These are phyloP conservation scores for Coriaria nepalensis DNA, from an alignment of 306 rosid species.

Conservation along the genomic window DNA sequence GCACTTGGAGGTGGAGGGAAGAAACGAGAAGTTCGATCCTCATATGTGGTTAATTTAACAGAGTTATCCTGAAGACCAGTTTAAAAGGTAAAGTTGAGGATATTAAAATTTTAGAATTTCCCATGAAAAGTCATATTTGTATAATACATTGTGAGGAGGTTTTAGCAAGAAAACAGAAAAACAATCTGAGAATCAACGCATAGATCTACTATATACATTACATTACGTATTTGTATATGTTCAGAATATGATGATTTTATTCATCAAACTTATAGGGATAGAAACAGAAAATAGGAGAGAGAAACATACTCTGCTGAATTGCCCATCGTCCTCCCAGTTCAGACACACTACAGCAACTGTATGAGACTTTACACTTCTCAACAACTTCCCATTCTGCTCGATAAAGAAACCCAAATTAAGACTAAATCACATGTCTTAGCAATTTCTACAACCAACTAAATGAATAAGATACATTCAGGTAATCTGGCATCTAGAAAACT, in stretches of 20 bases:
- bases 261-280: conserved; percentile 8
- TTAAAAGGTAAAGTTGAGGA: conserved; percentile 17
- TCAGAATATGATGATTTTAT: no score
- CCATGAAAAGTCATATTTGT: no score
- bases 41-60: conserved; percentile 45
- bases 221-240: no score
- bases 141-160: no score
- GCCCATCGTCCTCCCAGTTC: conserved; percentile 85
- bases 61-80: conserved; percentile 43
- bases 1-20: conserved; percentile 87
- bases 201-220: no score
- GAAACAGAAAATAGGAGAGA: conserved; percentile 11
- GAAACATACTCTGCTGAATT: conserved; percentile 35
- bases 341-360: conserved; percentile 57
- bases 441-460: no score
- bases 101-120: no score
- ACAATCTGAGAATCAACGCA: no score
- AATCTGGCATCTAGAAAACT: no score
- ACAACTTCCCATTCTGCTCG: conserved; percentile 67
- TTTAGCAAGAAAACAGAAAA: no score
- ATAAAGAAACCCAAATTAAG: conserved; percentile 17
- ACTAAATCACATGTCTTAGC: no score
- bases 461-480: no score
- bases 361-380: conserved; percentile 77
- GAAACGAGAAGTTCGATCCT: conserved; percentile 87